Base-by-base conservation (phyloP, 371 early-diverging fungal species). In the Gilbertella persicaria region DNA sequence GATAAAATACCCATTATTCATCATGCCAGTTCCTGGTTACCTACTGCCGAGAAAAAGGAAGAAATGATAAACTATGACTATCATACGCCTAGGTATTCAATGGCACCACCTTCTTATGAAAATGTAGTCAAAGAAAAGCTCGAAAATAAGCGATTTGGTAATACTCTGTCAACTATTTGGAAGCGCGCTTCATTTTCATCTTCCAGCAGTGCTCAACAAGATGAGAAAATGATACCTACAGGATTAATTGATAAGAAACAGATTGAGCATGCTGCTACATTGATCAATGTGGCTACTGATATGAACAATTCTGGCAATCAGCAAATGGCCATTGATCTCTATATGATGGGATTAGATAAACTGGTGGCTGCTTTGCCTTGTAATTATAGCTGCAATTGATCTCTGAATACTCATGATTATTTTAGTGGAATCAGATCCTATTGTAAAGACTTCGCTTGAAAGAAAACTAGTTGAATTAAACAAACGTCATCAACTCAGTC, bases 351-450 rank as follows among this genome's bases (percentile, higher is more conserved):
- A 6, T 42, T 81, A 19, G 78, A 70, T 16, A 73, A 67, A 5
- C n/a, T 79, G 50, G 50, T 81, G 38, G 62, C 71, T 50, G 73
- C 82, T 20, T 55, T 81, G n/a, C 78, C 82, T 36, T 56, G 81
- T 79, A 77, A 65, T 72, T 51, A 1, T 12, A 33, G 13, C 14
- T 9, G 4, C 21, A 36, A 24, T 25, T 36, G 9, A 23, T 1
- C 16, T 37, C 21, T 30, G 5, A n/a, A 3, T 20, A 5, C 12
- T 6, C 12, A 40, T 40, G 12, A 16, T 16, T 46, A 14, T 35
- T 35, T 14, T 62, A 81, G 81, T 75, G 49, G 76, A 77, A 45
- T 69, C 78, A 21, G 73, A 78, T 50, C 64, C 69, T n/a, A 37
- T 58, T 24, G 67, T 65, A 8, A 78, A 73, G 33, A 62, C 62